Evolutionary conservation across 805 yeast species (phyloP).

Genomic region (Cephaloascus fragrans): DNA sequence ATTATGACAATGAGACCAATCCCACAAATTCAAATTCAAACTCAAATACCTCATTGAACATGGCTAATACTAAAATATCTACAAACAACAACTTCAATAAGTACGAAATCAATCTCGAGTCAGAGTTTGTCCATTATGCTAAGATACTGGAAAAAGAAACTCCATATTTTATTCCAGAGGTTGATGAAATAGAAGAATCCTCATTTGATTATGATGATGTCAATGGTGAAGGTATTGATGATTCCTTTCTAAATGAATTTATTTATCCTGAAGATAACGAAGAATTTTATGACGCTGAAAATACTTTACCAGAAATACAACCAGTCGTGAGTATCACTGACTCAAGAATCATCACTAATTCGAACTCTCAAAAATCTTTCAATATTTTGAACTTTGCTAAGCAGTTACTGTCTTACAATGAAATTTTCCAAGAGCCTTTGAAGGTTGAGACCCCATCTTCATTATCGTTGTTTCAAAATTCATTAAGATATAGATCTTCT

Average conservation of each 20-base stretch:
- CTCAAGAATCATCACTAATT: neutral
- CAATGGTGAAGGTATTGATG: neutral
- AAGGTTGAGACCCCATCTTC: neutral
- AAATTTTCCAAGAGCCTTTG: neutral
- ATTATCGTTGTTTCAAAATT: neutral
- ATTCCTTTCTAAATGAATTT: neutral
- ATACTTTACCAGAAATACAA: neutral
- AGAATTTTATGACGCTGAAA: neutral
- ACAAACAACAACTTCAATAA: neutral
- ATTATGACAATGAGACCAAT: neutral
- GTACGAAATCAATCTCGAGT: neutral
- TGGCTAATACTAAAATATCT: neutral
- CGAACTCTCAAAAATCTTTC: neutral
- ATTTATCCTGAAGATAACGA: neutral
- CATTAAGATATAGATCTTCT: neutral
- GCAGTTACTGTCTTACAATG: neutral
- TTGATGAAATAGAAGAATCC: neutral
- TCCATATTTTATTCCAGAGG: no score
- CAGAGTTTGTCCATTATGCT: neutral
- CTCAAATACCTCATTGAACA: neutral
- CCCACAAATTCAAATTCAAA: neutral
- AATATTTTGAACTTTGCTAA: neutral
- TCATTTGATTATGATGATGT: neutral
- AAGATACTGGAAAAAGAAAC: neutral
- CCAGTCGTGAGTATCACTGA: neutral